Evolutionary conservation across 768 basidiomycete species (phyloP).

Genomic region (Russula sp.): DNA sequence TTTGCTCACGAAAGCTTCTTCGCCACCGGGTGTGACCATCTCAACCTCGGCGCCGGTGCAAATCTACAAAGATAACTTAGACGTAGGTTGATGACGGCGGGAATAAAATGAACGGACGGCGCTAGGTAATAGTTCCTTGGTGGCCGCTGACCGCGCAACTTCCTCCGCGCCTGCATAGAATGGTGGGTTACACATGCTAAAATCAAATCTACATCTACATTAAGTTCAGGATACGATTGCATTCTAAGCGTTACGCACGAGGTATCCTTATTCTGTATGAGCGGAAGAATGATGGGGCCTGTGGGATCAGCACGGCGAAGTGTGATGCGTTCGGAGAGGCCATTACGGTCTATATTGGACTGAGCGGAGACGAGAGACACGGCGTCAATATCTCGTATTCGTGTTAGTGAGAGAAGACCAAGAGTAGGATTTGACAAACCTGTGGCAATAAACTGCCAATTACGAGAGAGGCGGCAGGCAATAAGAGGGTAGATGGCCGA

Average conservation of each 20-base stretch:
- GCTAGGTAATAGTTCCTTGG: constrained; percentile 59
- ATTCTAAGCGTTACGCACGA: constrained; percentile 1
- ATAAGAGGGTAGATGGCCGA: constrained; percentile 86
- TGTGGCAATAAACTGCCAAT: constrained; percentile 61
- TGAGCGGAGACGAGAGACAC: constrained; percentile 50
- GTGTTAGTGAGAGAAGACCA: not conserved
- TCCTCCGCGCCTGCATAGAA: constrained; percentile 82
- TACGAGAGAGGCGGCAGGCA: constrained; percentile 42
- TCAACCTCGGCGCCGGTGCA: constrained; percentile 85
- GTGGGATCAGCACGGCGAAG: constrained; percentile 34
- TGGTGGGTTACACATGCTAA: constrained; percentile 95
- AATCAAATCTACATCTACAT: constrained; percentile 44
- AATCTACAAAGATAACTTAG: constrained; percentile 37
- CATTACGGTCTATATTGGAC: constrained; percentile 52
- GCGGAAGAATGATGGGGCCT: constrained; percentile 42
- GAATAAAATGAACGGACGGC: constrained; percentile 43
- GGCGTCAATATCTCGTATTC: constrained; percentile 57
- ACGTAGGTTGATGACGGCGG: not conserved
- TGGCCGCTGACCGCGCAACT: constrained; percentile 45
- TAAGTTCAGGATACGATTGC: not conserved
- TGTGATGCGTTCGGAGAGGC: constrained; percentile 42
- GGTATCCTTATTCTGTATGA: constrained; percentile 20
- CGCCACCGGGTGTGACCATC: constrained; percentile 87
- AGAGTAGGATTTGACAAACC: constrained; percentile 37
- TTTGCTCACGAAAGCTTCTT: constrained; percentile 61